These are phyloP conservation scores for Volutella citrinella DNA, from an alignment of 2,329 filamentous ascomycete genomes.

Conservation along the genomic window DNA sequence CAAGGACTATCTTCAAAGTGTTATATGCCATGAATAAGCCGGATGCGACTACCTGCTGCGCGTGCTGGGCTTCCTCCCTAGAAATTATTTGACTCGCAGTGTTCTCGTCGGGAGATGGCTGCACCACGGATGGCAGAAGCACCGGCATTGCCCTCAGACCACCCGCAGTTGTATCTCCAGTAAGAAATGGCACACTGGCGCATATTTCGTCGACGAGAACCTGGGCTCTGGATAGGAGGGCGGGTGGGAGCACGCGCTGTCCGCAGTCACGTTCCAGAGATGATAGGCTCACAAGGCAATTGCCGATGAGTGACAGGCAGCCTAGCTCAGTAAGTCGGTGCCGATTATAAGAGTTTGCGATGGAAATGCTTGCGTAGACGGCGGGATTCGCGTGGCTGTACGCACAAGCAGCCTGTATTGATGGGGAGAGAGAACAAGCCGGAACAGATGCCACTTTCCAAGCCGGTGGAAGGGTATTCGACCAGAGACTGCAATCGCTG, in stretches of 20 bases:
- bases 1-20: background rate
- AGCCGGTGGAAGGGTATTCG: slow-evolving; percentile 1
- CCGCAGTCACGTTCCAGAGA: background rate
- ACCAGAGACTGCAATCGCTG: slow-evolving; percentile 1
- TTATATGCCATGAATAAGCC: slow-evolving; percentile 1
- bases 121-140: background rate
- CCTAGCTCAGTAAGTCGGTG: slow-evolving; percentile 3
- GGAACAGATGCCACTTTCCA: slow-evolving; percentile 1
- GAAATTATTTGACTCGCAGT: background rate
- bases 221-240: slow-evolving; percentile 1
- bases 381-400: background rate
- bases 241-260: background rate
- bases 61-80: background rate
- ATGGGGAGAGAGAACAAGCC: background rate
- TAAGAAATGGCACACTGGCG: slow-evolving; percentile 8
- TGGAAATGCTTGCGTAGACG: background rate
- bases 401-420: background rate
- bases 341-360: slow-evolving; percentile 3
- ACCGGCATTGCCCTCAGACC: too few relatives aligned
- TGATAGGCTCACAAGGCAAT: background rate
- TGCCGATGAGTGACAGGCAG: too few relatives aligned
- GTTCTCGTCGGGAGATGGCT: background rate
- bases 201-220: slow-evolving; percentile 8
- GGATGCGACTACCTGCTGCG: slow-evolving; percentile 1
- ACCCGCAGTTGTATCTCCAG: slow-evolving; percentile 2